These are phyloP conservation scores for Phyllosticta paracitricarpa DNA, from an alignment of 2,329 filamentous ascomycete genomes.

Conservation along the genomic window DNA sequence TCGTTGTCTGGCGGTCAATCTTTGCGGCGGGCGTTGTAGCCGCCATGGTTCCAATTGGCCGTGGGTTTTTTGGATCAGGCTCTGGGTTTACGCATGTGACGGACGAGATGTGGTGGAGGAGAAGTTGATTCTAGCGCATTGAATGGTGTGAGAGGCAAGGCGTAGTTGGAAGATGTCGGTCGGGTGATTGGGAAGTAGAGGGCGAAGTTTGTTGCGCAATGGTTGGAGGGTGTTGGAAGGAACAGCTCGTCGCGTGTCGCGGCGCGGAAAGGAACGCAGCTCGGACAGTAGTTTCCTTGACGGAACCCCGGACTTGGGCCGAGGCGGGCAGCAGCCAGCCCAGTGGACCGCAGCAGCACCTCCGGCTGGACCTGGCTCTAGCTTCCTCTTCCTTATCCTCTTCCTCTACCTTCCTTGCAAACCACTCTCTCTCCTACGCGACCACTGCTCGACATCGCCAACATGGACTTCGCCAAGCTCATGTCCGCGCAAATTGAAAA, in stretches of 20 bases:
- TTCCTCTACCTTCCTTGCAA: neutral
- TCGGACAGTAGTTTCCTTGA: neutral
- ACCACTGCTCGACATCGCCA: neutral
- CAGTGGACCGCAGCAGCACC: neutral
- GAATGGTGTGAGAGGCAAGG: neutral
- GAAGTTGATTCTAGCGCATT: neutral
- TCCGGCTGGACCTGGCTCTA: neutral
- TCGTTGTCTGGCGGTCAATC: slow-evolving; percentile 59
- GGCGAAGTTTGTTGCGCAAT: neutral
- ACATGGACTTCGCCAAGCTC: slow-evolving; percentile 89
- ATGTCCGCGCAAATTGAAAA: slow-evolving; percentile 92
- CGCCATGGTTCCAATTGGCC: neutral
- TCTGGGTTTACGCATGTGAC: neutral
- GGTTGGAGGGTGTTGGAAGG: neutral
- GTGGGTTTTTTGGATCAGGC: neutral
- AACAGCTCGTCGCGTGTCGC: neutral
- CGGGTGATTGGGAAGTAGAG: neutral
- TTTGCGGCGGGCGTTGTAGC: slow-evolving; percentile 23
- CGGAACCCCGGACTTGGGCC: too few species aligned
- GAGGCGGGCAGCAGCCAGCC: too few species aligned
- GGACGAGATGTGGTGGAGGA: neutral
- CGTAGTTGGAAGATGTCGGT: neutral
- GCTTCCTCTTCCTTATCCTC: neutral
- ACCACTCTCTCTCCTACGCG: neutral
- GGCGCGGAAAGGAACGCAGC: neutral